A percentile compares a stretch with the other conserved stretches of the same genome.
These are phyloP conservation scores for Lodderomyces oxycetoniae DNA, from an alignment of 1,139 yeast genomes.

Conservation along the genomic window DNA sequence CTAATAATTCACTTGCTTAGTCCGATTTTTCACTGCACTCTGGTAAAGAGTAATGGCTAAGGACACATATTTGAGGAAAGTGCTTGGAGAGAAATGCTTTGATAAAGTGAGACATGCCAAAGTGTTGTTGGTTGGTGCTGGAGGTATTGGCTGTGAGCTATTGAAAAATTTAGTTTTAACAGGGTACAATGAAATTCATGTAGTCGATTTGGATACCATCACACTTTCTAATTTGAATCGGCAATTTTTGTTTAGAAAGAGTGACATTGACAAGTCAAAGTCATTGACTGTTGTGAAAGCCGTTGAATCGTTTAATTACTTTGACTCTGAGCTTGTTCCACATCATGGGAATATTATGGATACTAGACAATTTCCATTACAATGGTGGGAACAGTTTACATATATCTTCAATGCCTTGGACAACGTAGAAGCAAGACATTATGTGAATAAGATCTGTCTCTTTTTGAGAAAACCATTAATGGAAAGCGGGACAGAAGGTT, in stretches of 20 bases:
- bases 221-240: slow-evolving; percentile 89
- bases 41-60: too few relatives aligned
- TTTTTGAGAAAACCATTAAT: slow-evolving; percentile 71
- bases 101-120: slow-evolving; percentile 38
- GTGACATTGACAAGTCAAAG: slow-evolving; percentile 83
- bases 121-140: slow-evolving; percentile 92
- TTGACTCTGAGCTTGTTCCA: slow-evolving; percentile 62
- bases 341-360: slow-evolving; percentile 90
- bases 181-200: slow-evolving; percentile 85
- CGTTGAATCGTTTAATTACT: slow-evolving; percentile 72
- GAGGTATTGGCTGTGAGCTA: slow-evolving; percentile 98
- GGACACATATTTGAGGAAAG: slow-evolving; percentile 40
- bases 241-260: slow-evolving; percentile 82
- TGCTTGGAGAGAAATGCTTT: slow-evolving; percentile 40
- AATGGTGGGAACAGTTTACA: slow-evolving; percentile 79
- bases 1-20: too few relatives aligned
- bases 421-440: slow-evolving; percentile 85
- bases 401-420: slow-evolving; percentile 89
- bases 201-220: slow-evolving; percentile 92
- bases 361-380: slow-evolving; percentile 59
- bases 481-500: slow-evolving; percentile 96
- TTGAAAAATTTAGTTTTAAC: slow-evolving; percentile 78
- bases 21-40: too few relatives aligned
- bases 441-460: slow-evolving; percentile 80
- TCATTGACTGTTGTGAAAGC: slow-evolving; percentile 79